A percentile compares a stretch with the other conserved stretches of the same genome.
Evolutionary conservation across 805 yeast genomes (phyloP).

Genomic region (Candida insectorum): DNA sequence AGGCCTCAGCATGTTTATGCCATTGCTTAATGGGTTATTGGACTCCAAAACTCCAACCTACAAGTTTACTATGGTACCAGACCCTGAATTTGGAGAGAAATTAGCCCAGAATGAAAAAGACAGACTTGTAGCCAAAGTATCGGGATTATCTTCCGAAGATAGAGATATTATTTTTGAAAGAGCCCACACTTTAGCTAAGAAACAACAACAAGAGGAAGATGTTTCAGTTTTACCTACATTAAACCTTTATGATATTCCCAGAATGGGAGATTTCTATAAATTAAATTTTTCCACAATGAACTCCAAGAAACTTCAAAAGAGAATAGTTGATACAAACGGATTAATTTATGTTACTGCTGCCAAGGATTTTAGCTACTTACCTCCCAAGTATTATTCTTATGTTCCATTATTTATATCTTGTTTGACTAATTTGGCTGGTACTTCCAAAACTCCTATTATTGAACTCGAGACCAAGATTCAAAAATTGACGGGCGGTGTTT

Average conservation of each 20-base stretch:
- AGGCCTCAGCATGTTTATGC: constrained; percentile 55
- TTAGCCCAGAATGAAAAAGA: constrained; percentile 54
- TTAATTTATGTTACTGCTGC: constrained; percentile 72
- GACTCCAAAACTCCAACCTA: constrained; percentile 49
- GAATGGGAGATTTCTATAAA: constrained; percentile 41
- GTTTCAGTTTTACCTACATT: constrained; percentile 78
- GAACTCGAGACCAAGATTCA: constrained; percentile 83
- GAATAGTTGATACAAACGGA: constrained; percentile 75
- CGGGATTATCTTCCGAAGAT: constrained; percentile 51
- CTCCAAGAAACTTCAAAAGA: constrained; percentile 36
- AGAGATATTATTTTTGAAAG: constrained; percentile 54
- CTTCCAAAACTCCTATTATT: constrained; percentile 64
- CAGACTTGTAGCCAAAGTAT: constrained; percentile 45
- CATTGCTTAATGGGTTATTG: constrained; percentile 53
- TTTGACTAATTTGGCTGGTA: constrained; percentile 81
- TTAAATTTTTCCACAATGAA: constrained; percentile 25
- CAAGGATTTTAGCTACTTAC: constrained; percentile 57
- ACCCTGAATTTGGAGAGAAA: constrained; percentile 47
- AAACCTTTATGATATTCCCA: constrained; percentile 67
- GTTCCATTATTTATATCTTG: constrained; percentile 77
- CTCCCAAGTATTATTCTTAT: constrained; percentile 60
- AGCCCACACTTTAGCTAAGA: constrained; percentile 56
- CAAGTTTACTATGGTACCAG: constrained; percentile 75
- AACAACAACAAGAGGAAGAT: constrained; percentile 70
- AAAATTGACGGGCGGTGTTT: constrained; percentile 79